phyloP scores from a whole-genome alignment of 2,329 filamentous ascomycete genomes.

The Zymoseptoria passerinii region DNA sequence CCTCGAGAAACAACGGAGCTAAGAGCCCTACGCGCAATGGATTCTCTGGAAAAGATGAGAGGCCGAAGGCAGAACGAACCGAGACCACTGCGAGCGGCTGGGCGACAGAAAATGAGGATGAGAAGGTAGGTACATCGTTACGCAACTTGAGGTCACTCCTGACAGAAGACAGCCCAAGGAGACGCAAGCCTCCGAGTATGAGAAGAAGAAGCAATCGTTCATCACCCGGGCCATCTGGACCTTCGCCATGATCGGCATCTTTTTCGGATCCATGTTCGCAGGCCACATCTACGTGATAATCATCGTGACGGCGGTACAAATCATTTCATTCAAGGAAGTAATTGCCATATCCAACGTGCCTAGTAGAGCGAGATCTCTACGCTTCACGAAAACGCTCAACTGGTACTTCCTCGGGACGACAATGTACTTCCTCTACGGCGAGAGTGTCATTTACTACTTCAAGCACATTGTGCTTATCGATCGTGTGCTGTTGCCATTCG shows the following conservation, averaged over 20 bases:
- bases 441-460: conserved; percentile 99
- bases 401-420: conserved; percentile 99
- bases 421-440: conserved; percentile 98
- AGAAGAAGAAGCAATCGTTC: conserved; percentile 98
- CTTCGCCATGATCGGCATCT: conserved; percentile 89
- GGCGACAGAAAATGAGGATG: conserved; percentile 30
- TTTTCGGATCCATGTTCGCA: conserved; percentile 87
- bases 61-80: conserved; percentile 16
- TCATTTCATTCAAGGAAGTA: conserved; percentile 98
- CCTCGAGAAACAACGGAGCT: conserved; percentile 36
- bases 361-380: conserved; percentile 78
- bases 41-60: conserved; percentile 17
- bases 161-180: conserved; percentile 11
- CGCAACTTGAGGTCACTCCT: neutral
- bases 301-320: conserved; percentile 86
- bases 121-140: conserved; percentile 14
- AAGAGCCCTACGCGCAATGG: conserved; percentile 45
- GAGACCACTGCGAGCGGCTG: conserved; percentile 26
- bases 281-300: conserved; percentile 96
- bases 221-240: conserved; percentile 96
- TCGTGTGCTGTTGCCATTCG: conserved; percentile 81
- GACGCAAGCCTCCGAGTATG: conserved; percentile 57
- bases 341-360: conserved; percentile 96
- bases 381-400: conserved; percentile 91
- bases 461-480: conserved; percentile 97